phyloP scores from a whole-genome alignment of 768 basidiomycete species.

The Piloderma croceum region DNA sequence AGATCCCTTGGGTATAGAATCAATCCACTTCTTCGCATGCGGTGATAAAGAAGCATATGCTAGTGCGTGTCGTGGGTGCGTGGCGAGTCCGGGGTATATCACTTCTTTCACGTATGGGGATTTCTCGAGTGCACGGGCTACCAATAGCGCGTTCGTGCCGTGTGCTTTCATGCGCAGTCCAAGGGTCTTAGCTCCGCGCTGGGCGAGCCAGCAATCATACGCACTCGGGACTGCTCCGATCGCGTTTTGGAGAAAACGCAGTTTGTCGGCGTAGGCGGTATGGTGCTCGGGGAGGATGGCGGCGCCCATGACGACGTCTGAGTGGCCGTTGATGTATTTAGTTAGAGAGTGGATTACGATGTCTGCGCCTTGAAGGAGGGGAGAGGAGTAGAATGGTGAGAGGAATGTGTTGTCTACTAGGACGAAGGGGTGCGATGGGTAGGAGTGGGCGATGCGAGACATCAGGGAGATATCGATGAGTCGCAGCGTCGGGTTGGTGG shows the following conservation, averaged over 20 bases:
- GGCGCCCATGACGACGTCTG: conserved; percentile 88
- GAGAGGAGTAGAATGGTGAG: conserved; percentile 86
- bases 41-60: conserved; percentile 60
- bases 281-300: conserved; percentile 62
- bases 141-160: conserved; percentile 71
- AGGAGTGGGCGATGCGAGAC: conserved; percentile 54
- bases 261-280: conserved; percentile 39
- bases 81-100: conserved; percentile 77
- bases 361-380: conserved; percentile 80
- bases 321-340: conserved; percentile 93
- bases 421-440: conserved; percentile 65
- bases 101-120: conserved; percentile 69
- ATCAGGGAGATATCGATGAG: conserved; percentile 77
- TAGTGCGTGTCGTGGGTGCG: conserved; percentile 58
- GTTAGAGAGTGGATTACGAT: conserved; percentile 79
- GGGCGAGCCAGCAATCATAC: conserved; percentile 86
- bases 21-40: conserved; percentile 64
- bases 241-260: conserved; percentile 89
- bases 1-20: conserved; percentile 30
- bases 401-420: conserved; percentile 95
- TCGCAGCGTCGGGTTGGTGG: conserved; percentile 91
- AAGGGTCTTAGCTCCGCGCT: conserved; percentile 89
- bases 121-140: conserved; percentile 57
- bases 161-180: conserved; percentile 84
- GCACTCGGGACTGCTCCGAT: conserved; percentile 80